Percentiles rank a stretch among this genome's conserved stretches.
phyloP scores from a whole-genome alignment of 192 early-diverging fungal genomes.

The Allomyces macrogynus region DNA sequence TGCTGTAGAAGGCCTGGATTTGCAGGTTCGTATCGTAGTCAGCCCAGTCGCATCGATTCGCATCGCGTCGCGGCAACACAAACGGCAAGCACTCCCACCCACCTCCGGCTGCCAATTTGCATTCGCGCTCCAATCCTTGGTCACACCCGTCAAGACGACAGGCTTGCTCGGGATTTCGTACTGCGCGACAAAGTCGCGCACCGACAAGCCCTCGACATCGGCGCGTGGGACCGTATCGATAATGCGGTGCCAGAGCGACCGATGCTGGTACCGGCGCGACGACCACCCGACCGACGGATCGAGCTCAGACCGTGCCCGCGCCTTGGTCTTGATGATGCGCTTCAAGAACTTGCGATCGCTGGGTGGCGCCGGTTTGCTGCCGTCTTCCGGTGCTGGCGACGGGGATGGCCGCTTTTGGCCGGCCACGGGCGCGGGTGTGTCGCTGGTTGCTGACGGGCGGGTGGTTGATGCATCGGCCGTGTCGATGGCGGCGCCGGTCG shows the following conservation, averaged over 20 bases:
- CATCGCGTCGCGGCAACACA: not conserved
- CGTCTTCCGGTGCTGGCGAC: too few relatives aligned
- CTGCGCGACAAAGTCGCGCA: conserved; percentile 32
- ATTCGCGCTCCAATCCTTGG: conserved; percentile 30
- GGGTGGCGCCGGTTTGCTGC: too few relatives aligned
- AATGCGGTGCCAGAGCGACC: not conserved
- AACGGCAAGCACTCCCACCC: not conserved
- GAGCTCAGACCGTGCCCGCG: too few relatives aligned
- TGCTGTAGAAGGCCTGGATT: conserved; percentile 15
- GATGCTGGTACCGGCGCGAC: not conserved
- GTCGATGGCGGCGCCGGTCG: too few relatives aligned
- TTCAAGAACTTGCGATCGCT: too few relatives aligned
- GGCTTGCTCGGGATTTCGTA: conserved; percentile 31
- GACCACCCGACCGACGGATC: not conserved
- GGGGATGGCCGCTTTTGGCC: too few relatives aligned
- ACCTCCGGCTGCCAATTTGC: conserved; percentile 34
- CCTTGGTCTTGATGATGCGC: too few relatives aligned
- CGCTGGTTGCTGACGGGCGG: too few relatives aligned
- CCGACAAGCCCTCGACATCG: conserved; percentile 24
- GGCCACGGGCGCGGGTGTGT: too few relatives aligned
- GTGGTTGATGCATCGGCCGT: too few relatives aligned
- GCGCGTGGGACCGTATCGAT: conserved; percentile 30
- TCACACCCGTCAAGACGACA: conserved; percentile 36
- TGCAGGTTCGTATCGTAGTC: not conserved
- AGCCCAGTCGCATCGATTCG: not conserved